Evolutionary conservation across 179 eudicot species (phyloP).

Genomic region (Beta macrorhiza): DNA sequence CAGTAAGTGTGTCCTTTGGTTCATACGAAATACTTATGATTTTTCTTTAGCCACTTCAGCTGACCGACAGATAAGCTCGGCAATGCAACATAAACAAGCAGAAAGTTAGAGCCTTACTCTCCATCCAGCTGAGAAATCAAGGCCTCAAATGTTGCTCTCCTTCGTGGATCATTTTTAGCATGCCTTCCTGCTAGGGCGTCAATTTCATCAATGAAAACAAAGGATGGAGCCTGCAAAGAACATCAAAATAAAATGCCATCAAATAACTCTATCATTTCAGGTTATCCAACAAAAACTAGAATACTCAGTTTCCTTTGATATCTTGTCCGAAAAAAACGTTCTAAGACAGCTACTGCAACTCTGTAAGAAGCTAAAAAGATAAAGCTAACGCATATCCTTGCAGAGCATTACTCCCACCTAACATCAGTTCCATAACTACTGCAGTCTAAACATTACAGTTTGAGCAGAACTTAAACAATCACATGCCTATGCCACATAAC

Average conservation of each 20-base stretch:
- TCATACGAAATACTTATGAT: background rate
- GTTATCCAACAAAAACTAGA: background rate
- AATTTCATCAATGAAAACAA: conserved; percentile 88
- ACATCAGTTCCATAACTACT: background rate
- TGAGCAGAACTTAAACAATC: background rate
- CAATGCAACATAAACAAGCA: background rate
- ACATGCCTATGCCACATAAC: background rate
- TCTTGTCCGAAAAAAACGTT: background rate
- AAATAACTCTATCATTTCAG: background rate
- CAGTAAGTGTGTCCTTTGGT: background rate
- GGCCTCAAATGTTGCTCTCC: conserved; percentile 82
- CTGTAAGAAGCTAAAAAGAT: background rate
- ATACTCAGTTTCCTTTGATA: background rate
- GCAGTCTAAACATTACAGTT: background rate
- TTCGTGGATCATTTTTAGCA: conserved; percentile 79
- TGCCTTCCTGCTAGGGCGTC: conserved; percentile 97
- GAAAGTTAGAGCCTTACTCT: conserved; percentile 54
- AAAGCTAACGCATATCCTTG: background rate
- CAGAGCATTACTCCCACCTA: background rate
- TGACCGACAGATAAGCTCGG: background rate
- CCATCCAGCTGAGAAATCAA: conserved; percentile 86
- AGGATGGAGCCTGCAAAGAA: conserved; percentile 73
- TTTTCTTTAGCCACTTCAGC: background rate
- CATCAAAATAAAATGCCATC: conserved; percentile 2
- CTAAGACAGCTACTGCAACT: conserved; percentile 8